Conservation (phyloP, 768 basidiomycete genomes). For the Mycena galopus region DNA sequence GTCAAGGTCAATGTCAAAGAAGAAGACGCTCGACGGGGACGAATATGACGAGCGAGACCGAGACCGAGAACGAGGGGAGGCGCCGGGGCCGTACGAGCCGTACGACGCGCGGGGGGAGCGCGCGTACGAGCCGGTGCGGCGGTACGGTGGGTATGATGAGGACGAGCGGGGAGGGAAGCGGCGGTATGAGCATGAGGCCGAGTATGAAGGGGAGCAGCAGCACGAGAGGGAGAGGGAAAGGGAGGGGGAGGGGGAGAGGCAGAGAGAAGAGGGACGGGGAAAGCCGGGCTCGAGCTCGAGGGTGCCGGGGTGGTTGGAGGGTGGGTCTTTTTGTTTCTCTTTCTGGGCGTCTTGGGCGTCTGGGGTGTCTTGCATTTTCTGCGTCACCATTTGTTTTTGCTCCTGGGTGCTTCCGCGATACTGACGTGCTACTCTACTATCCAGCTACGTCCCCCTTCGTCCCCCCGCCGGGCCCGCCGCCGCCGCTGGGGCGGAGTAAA, state of each 20-base stretch:
- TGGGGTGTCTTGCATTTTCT: not conserved
- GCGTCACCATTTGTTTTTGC: not conserved
- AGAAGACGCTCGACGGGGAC: slow-evolving; percentile 23
- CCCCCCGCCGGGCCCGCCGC: slow-evolving; percentile 47
- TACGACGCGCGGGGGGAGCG: slow-evolving; percentile 7
- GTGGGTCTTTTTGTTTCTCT: slow-evolving; percentile 36
- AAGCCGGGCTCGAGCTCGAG: slow-evolving; percentile 35
- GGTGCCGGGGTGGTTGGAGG: slow-evolving; percentile 57
- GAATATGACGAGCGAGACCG: slow-evolving; percentile 36
- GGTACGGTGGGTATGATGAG: slow-evolving; percentile 27
- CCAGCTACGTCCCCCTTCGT: slow-evolving; percentile 53
- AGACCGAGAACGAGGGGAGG: slow-evolving; percentile 42
- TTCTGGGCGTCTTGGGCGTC: too few relatives aligned
- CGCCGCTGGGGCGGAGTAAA: not conserved
- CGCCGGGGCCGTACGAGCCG: slow-evolving; percentile 31
- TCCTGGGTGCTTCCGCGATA: not conserved
- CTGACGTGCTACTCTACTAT: not conserved
- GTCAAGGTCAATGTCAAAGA: not conserved
- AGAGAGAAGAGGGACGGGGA: slow-evolving; percentile 39
- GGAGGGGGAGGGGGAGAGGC: slow-evolving; percentile 31
- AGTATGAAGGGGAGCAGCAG: not conserved
- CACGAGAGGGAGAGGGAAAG: slow-evolving; percentile 17
- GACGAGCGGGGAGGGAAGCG: not conserved
- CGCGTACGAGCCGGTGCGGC: not conserved
- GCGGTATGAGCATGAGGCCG: not conserved